phyloP scores from a whole-genome alignment of 352 stramenopile genomes.

The Phytophthora cryptogea region DNA sequence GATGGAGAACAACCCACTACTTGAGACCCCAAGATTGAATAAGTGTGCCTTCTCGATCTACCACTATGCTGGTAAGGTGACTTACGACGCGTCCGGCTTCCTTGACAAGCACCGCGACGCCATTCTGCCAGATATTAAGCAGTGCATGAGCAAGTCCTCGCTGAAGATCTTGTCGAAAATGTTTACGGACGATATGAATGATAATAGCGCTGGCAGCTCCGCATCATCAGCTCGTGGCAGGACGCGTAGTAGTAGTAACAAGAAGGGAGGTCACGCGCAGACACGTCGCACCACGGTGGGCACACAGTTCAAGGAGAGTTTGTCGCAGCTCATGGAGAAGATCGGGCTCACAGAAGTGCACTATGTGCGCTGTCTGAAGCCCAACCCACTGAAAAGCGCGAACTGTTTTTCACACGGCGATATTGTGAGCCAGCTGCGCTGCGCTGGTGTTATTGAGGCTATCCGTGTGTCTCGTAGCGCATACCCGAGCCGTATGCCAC shows the following conservation, averaged over 20 bases:
- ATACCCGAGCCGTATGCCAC: constrained; percentile 80
- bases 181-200: constrained; percentile 61
- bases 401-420: constrained; percentile 71
- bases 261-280: constrained; percentile 57
- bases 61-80: constrained; percentile 88
- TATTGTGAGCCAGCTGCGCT: constrained; percentile 85
- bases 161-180: constrained; percentile 70
- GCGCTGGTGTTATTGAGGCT: constrained; percentile 85
- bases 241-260: constrained; percentile 31
- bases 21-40: constrained; percentile 84
- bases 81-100: constrained; percentile 82
- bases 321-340: constrained; percentile 86
- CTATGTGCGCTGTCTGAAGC: constrained; percentile 88
- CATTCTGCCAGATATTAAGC: constrained; percentile 84
- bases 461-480: constrained; percentile 87
- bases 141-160: constrained; percentile 79
- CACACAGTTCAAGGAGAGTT: constrained; percentile 86
- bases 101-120: constrained; percentile 87
- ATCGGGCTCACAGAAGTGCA: constrained; percentile 86
- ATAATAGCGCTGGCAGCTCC: constrained; percentile 13
- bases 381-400: constrained; percentile 77
- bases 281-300: constrained; percentile 77
- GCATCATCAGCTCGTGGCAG: constrained; percentile 20
- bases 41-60: constrained; percentile 86
- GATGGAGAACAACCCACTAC: constrained; percentile 87